phyloP scores from a whole-genome alignment of 2,329 filamentous ascomycete species.

The Pestalotiopsis sp. region DNA sequence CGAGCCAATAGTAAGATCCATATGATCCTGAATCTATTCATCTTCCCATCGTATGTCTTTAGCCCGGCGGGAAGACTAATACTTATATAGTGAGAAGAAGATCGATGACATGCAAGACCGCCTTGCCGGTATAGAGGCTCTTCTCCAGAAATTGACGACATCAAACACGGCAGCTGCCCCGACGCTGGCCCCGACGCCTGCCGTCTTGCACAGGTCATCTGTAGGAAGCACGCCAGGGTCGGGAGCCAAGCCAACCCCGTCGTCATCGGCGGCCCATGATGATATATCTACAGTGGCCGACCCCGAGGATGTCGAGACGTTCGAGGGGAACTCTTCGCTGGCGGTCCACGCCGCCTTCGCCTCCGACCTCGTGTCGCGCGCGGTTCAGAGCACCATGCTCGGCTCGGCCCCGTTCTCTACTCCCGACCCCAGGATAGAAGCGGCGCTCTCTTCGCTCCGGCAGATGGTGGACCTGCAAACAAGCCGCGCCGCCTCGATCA shows the following conservation, averaged over 20 bases:
- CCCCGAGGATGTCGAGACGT: slow-evolving; percentile 50
- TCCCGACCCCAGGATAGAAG: slow-evolving; percentile 57
- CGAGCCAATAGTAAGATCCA: slow-evolving; percentile 58
- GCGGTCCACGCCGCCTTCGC: slow-evolving; percentile 50
- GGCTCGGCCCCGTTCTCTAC: slow-evolving; percentile 30
- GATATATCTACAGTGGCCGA: slow-evolving; percentile 52
- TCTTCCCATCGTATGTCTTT: background rate
- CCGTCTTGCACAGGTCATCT: background rate
- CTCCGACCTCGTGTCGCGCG: slow-evolving; percentile 44
- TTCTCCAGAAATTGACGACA: slow-evolving; percentile 33
- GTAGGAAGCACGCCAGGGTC: background rate
- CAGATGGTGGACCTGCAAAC: slow-evolving; percentile 57
- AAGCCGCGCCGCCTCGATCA: slow-evolving; percentile 21
- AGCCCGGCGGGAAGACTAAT: background rate
- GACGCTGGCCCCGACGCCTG: background rate
- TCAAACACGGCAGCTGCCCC: background rate
- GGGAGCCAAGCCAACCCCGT: slow-evolving; percentile 1
- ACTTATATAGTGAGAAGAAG: slow-evolving; percentile 50
- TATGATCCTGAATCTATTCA: background rate
- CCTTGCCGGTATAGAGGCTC: slow-evolving; percentile 39
- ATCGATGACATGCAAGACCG: slow-evolving; percentile 44
- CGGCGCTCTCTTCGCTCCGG: slow-evolving; percentile 52
- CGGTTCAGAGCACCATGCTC: slow-evolving; percentile 23
- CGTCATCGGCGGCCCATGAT: slow-evolving; percentile 38
- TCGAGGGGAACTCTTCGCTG: slow-evolving; percentile 48